Base-by-base conservation (phyloP, 176 grass and related monocot genomes). In the Melocanna baccifera region DNA sequence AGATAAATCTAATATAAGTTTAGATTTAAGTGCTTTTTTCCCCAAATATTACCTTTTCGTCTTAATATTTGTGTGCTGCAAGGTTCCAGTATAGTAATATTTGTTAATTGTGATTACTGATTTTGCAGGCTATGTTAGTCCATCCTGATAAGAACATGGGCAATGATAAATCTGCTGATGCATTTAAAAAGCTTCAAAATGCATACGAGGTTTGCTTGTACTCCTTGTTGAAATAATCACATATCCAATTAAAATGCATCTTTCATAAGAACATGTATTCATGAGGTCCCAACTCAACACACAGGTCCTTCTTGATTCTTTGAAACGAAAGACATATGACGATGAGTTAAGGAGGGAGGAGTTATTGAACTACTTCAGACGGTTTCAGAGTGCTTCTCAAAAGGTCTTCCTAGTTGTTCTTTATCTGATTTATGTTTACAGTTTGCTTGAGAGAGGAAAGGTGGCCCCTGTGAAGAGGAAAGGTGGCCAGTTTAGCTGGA, bases 141-240 rank as follows among this genome's bases (percentile, higher is more conserved):
- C 96, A 99, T 79, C 96, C 96, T 79, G 96, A 99, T 87, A 99
- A 99, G 88, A 99, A 99, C 76, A 95, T 99, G 89, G 91, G 93
- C 59, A 99, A 99, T 82, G 93, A 99, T 87, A 94, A 95, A 92
- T 93, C 96, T 84, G 93, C 93, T 29, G 96, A 99, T 84, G 93
- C 96, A 89, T 99, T 99, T 90, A 99, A 99, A 89, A 99, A 94
- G 82, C 93, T 99, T 88, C 96, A 99, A 96, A 99, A 96, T 84
- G 93, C 93, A 86, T 99, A 99, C 50, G 96, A 99, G 96, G 96
- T 99, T 83, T 20, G 73, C 5, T 22, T 78, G 14, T 73, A 73
- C 63, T 83, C 13, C 25, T 87, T 84, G 34, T 85, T 76, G 71
- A 70, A 40, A 42, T 70, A 63, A 62, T 56, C 12, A 63, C 23